Conservation (phyloP, 2,329 filamentous ascomycete genomes). For the Xylaria sp. region DNA sequence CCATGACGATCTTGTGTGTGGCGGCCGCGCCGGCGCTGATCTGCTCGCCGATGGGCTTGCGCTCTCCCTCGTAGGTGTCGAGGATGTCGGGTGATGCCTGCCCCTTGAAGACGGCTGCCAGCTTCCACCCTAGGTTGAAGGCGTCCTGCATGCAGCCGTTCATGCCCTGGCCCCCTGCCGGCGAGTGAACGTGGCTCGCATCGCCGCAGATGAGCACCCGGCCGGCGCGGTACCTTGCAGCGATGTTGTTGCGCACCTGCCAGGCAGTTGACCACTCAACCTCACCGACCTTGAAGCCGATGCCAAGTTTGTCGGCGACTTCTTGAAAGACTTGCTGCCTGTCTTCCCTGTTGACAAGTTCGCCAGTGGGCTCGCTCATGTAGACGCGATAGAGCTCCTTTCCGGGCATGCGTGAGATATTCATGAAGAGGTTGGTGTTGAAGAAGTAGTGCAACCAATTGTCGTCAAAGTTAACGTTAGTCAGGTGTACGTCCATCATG, state of each 20-base stretch:
- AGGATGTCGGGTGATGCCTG: slow-evolving; percentile 13
- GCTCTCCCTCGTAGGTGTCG: slow-evolving; percentile 24
- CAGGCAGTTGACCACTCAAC: neutral
- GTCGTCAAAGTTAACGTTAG: neutral
- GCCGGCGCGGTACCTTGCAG: slow-evolving; percentile 12
- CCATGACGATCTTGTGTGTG: slow-evolving; percentile 17
- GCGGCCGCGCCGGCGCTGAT: slow-evolving; percentile 14
- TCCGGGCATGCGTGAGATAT: slow-evolving; percentile 1
- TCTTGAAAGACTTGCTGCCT: slow-evolving; percentile 10
- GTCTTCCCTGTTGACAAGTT: slow-evolving; percentile 5
- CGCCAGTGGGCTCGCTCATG: slow-evolving; percentile 3
- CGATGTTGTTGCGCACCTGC: slow-evolving; percentile 3
- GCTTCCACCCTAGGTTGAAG: slow-evolving; percentile 68
- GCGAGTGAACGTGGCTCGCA: slow-evolving; percentile 76
- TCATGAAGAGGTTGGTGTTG: slow-evolving; percentile 5
- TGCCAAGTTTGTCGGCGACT: slow-evolving; percentile 8
- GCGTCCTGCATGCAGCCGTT: slow-evolving; percentile 71
- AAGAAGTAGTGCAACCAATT: slow-evolving; percentile 17
- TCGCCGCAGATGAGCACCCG: slow-evolving; percentile 52
- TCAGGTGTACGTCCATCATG: slow-evolving; percentile 4
- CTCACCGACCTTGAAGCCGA: slow-evolving; percentile 4
- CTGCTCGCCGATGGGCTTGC: slow-evolving; percentile 17
- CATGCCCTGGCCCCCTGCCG: slow-evolving; percentile 75
- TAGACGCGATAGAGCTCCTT: slow-evolving; percentile 10
- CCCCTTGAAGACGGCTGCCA: slow-evolving; percentile 42